Base-by-base conservation (phyloP, 352 stramenopile genomes). In the Globisporangium recalcitrans region DNA sequence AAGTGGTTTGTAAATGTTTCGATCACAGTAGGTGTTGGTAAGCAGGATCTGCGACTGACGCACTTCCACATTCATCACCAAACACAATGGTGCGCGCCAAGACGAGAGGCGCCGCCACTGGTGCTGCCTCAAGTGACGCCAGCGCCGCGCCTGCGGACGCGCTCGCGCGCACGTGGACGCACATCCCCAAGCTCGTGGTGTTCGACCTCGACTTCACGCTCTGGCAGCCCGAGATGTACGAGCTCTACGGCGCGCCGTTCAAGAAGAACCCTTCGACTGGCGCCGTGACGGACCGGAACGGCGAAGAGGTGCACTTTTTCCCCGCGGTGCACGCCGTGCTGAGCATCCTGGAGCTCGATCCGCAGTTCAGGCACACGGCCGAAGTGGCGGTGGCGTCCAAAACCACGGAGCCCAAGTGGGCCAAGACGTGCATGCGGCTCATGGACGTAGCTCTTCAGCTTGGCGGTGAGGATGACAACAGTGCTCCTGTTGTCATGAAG, bases 141-240 rank as follows among this genome's bases (percentile, higher is more conserved):
- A 3, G 3, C 36, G 54, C 22, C 24, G 40, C 55, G 51, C 16
- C 51, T 56, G 51, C 51, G 24, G 58, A 60, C 21, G 26, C 52
- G 22, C 60, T 60, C 27, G 51, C 53, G 26, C 70, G 72, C 8
- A 48, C 73, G 60, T 90, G 81, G 81, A 46, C 71, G 47, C 57
- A 80, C 52, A 70, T 91, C 9, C 82, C 82, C 16, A 69, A 65
- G n/a, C 77, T 91, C 46, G 79, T 89, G 46, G 77, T 91, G 13
- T 91, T 91, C 51, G 82, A 91, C 46, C 62, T 91, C 42, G 82
- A 91, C 71, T 88, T 88, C 60, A 91, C 82, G 51, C 63, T 91
- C 24, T 91, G 87, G 84, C 79, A 80, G 52, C 87, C 85, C 1
- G 87, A 93, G 67, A 90, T 95, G 82, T 93, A 93, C 68, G 81